phyloP scores from a whole-genome alignment of 2,329 filamentous ascomycete genomes.

The Macroventuria anomochaeta region DNA sequence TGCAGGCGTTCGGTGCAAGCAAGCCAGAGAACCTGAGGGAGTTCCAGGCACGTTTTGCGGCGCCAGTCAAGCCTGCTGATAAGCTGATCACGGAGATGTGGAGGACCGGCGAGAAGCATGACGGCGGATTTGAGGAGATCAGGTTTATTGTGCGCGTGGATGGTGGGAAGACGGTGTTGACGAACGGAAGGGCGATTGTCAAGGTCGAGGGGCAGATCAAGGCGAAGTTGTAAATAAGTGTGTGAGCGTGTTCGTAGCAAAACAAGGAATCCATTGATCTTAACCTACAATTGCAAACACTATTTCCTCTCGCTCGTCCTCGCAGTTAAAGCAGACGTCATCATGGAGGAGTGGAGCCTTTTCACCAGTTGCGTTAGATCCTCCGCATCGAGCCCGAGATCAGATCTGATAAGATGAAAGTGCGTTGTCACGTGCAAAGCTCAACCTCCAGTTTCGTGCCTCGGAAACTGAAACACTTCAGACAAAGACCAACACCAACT shows the following conservation, averaged over 20 bases:
- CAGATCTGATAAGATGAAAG: conserved; percentile 40
- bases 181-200: conserved; percentile 83
- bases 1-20: conserved; percentile 75
- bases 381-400: conserved; percentile 20
- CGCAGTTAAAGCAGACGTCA: conserved; percentile 3
- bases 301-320: not conserved
- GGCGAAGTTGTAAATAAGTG: conserved; percentile 45
- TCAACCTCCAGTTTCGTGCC: not conserved
- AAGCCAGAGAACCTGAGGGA: conserved; percentile 83
- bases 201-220: conserved; percentile 62
- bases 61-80: conserved; percentile 82
- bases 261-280: not conserved
- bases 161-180: conserved; percentile 83
- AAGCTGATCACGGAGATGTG: conserved; percentile 83
- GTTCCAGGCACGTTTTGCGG: conserved; percentile 87
- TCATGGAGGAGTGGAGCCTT: not conserved
- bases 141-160: conserved; percentile 80
- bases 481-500: conserved; percentile 9
- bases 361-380: conserved; percentile 27
- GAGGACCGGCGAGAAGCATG: conserved; percentile 72
- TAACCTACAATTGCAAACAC: no score
- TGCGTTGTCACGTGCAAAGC: conserved; percentile 10
- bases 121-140: conserved; percentile 76
- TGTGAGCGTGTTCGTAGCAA: not conserved
- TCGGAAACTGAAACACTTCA: conserved; percentile 11